These are phyloP conservation scores for Xylaria bambusicola DNA, from an alignment of 495 filamentous ascomycete species.

Conservation along the genomic window DNA sequence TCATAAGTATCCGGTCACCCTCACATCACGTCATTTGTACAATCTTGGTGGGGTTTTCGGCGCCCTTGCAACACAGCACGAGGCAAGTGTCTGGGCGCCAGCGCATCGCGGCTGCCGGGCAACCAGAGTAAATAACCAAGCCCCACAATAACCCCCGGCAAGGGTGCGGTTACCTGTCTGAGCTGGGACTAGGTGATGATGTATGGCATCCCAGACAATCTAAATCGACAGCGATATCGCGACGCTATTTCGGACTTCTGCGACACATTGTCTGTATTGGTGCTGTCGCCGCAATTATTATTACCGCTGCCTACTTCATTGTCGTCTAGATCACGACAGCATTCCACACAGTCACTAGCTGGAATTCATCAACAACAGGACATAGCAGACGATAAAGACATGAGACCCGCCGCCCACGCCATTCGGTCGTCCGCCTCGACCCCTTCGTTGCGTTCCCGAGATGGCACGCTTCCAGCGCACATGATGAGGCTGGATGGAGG, in stretches of 20 bases:
- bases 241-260: slow-evolving; percentile 43
- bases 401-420: slow-evolving; percentile 24
- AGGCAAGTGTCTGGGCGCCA: not conserved
- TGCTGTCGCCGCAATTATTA: slow-evolving; percentile 43
- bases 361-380: slow-evolving; percentile 4
- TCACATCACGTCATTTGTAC: too few relatives aligned
- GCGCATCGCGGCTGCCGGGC: slow-evolving; percentile 14
- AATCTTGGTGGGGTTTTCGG: too few relatives aligned
- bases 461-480: slow-evolving; percentile 56
- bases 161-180: not conserved
- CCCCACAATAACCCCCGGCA: slow-evolving; percentile 15
- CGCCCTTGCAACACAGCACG: too few relatives aligned
- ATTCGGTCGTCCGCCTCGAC: slow-evolving; percentile 64
- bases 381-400: slow-evolving; percentile 14
- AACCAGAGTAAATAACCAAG: slow-evolving; percentile 15
- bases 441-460: slow-evolving; percentile 71
- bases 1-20: too few relatives aligned
- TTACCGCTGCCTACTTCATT: too few relatives aligned
- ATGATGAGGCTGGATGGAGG: slow-evolving; percentile 56
- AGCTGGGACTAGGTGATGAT: slow-evolving; percentile 8
- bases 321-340: not conserved
- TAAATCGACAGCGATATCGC: slow-evolving; percentile 25
- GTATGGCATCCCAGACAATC: slow-evolving; percentile 32
- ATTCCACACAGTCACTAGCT: slow-evolving; percentile 10
- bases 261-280: slow-evolving; percentile 48